Base-by-base conservation (phyloP, 1,284 basidiomycete genomes). In the Gomphus sp. region DNA sequence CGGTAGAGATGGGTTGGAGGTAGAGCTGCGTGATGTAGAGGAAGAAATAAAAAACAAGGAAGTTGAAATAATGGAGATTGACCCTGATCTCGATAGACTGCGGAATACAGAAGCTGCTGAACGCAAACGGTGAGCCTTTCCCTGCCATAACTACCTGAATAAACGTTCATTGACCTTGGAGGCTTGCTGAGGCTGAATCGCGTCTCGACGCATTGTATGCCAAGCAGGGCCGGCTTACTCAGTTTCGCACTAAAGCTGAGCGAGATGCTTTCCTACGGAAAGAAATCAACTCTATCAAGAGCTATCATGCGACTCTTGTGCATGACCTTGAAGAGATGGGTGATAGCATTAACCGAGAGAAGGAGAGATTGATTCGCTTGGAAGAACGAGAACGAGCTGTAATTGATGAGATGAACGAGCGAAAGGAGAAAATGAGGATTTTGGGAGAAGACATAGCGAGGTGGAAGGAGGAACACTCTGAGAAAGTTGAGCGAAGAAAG, bases 181-280 rank as follows among this genome's bases (percentile, higher is more conserved):
- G 74, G 28, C 78, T 95, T 63, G 91, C 93, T 62, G 82, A 85
- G 45, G 84, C 84, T 0, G 80, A 81, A 54, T 84, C 88, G 0
- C 79, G 78, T 54, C 74, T 97, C 3, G 77, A 81, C 1, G 82
- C 87, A 0, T 74, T 98, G 1, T 91, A 88, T 67, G 85, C 89
- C 8, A 97, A 97, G 69, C 91, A 92, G 69, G 93, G 93, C 0
- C 87, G 95, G 33, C 77, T 88, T 31, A 82, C 85, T 55, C 90
- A 89, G 65, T 98, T 96, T 75, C 75, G 82, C n/a, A 90, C 88
- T 12, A 85, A 86, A 67, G 78, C 80, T 0, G 92, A 93, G 64
- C 84, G 94, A 12, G 94, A 98, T 68, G 72, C 77, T 22, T 95
- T 83, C 67, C 76, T 98, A 33, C 78, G 74, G 16, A 76, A 79